Base-by-base conservation (phyloP, 495 filamentous ascomycete genomes). In the Glonium stellatum region DNA sequence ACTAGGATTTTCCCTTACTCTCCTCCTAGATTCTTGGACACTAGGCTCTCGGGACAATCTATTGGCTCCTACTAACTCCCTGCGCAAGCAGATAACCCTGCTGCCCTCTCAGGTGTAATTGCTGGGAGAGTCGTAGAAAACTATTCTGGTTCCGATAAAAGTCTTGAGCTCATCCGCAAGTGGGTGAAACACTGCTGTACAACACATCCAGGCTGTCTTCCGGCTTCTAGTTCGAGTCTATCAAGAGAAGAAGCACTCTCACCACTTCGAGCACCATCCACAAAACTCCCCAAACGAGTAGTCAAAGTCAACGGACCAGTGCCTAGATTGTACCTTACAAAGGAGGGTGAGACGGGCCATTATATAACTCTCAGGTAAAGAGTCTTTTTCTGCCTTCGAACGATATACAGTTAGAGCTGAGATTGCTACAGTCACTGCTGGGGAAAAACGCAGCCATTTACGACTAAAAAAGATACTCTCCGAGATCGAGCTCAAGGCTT, bases 341-440 rank as follows among this genome's bases (percentile, higher is more conserved):
- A 46, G 19, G 9, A 46, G 15, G 41, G 41, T 10, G 41, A 46
- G 41, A 46, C 12, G 13, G 41, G 19, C 4, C 13, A 46, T 4
- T 46, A 46, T 21, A 15, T 10, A n/a, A 46, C 41, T 10, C 41
- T 46, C 9, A 46, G 41, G 41, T 46, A 15, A 46, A 10, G 13
- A 4, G 4, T 46, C 13, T 21, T 15, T 10, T 21, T 46, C 41
- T 46, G 13, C 19, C 41, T 46, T 2, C 19, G 3, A 31, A 31
- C 27, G 27, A 31, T 6, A 31, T 31, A 31, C 27, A 6, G 9
- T 4, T 10, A 15, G 12, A 46, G 9, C 41, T 46, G 9, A 46
- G 4, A n/a, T 46, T n/a, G 3, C 41, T 21, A 2, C 4, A 66
- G 63, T 55, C 54, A 66, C 22, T 59, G 63, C 36, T 66, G 63